Evolutionary conservation across 1,284 basidiomycete species (phyloP), one percentile per base, ranked within the genome.

Genomic region (Salmacisia buchloeana): DNA sequence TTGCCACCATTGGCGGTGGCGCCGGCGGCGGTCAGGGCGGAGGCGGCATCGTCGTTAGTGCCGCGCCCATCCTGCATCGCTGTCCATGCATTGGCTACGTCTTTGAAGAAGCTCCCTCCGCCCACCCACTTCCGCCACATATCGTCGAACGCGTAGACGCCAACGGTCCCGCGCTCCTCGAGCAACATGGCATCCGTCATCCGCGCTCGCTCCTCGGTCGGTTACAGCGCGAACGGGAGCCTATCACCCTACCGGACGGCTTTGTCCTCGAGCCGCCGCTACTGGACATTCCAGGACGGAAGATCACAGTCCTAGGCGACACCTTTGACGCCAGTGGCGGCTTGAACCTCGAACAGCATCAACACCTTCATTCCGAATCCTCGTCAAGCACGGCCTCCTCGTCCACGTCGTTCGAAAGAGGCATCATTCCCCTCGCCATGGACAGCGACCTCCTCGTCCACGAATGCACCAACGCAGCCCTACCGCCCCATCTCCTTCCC

Each of bases 21-120:
- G n/a, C n/a, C n/a, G n/a, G n/a, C n/a, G n/a, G n/a, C n/a, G n/a
- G n/a, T n/a, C n/a, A n/a, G n/a, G n/a, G n/a, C n/a, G n/a, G n/a
- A n/a, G n/a, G n/a, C n/a, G n/a, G n/a, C n/a, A n/a, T 78, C 15
- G 63, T 60, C 29, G 58, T 79, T 49, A 74, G 70, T 38, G 77
- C 77, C 3, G 77, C 77, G 6, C 77, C 77, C 29, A 73, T 79
- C 60, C 63, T 69, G 10, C 77, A 79, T 49, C 67, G 77, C 25
- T 75, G 73, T 46, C 77, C 77, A 0, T 74, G 75, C 9, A 63
- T 79, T 2, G 77, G 76, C 1, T 79, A 74, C 61, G 72, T 76
- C 0, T 72, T 79, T 15, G 57, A 70, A 23, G 77, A 79, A 45
- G 63, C 72, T 2, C 52, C 58, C 2, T 65, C 62, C 23, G 61